phyloP scores from a whole-genome alignment of 192 early-diverging fungal species.

The Linnemannia schmuckeri region DNA sequence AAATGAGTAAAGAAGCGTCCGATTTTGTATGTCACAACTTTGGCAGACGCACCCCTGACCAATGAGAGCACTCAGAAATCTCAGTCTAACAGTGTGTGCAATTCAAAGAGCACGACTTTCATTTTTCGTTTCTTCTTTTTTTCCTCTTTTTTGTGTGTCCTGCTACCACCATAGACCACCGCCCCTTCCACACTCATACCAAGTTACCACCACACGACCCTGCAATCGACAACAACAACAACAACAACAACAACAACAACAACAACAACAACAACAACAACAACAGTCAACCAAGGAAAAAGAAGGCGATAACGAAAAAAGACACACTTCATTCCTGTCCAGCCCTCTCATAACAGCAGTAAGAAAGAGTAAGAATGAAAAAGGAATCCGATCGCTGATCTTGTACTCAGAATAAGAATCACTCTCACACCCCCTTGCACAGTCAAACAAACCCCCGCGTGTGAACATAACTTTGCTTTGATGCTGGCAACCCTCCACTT shows the following conservation, averaged over 20 bases:
- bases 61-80: neutral
- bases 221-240: no score
- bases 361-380: neutral
- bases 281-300: no score
- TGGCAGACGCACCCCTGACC: neutral
- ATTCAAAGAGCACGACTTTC: neutral
- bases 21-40: neutral
- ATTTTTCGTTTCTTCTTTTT: neutral
- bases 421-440: constrained; percentile 1
- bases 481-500: neutral
- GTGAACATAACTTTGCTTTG: neutral
- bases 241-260: no score
- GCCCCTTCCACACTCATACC: no score
- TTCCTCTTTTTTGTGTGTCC: neutral
- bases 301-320: no score
- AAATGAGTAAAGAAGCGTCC: no score
- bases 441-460: neutral
- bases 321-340: neutral
- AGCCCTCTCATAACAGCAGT: neutral
- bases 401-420: neutral
- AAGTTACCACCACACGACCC: no score
- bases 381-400: neutral
- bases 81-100: neutral
- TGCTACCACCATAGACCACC: no score
- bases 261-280: no score